Evolutionary conservation across 2,329 filamentous ascomycete species (phyloP).

Genomic region (Diaporthe australafricana): DNA sequence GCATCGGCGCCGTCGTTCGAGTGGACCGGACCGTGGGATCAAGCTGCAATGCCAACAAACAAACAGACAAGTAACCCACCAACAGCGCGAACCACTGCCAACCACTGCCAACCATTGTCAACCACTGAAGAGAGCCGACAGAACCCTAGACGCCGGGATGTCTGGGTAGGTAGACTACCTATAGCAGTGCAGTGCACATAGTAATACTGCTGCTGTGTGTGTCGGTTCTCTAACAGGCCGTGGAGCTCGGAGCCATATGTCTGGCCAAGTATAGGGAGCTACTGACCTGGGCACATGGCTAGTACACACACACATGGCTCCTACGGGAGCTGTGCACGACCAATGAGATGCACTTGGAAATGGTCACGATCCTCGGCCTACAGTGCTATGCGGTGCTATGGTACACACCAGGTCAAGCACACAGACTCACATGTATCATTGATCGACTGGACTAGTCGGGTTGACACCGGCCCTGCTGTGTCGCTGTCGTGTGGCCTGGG

Average conservation of each 20-base stretch:
- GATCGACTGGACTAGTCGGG: background rate
- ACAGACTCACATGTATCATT: background rate
- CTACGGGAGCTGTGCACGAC: background rate
- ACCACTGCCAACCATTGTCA: slow-evolving; percentile 10
- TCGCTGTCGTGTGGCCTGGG: background rate
- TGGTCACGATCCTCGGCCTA: slow-evolving; percentile 17
- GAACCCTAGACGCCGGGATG: background rate
- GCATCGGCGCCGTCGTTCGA: slow-evolving; percentile 20
- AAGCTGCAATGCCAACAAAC: slow-evolving; percentile 33
- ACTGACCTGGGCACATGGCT: background rate
- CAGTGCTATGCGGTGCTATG: background rate
- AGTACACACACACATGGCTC: background rate
- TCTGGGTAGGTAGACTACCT: background rate
- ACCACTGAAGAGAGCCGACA: slow-evolving; percentile 1
- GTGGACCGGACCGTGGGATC: slow-evolving; percentile 24
- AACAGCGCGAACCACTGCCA: slow-evolving; percentile 20
- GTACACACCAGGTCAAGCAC: slow-evolving; percentile 6
- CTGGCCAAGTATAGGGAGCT: background rate
- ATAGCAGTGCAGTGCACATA: background rate
- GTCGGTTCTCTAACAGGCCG: background rate
- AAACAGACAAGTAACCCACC: slow-evolving; percentile 12
- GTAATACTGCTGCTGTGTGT: background rate
- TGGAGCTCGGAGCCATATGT: background rate
- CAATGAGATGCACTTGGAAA: background rate
- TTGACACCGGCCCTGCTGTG: background rate